Evolutionary conservation across 1,139 yeast species (phyloP).

Genomic region (Yamadazyma songkhlaensis): DNA sequence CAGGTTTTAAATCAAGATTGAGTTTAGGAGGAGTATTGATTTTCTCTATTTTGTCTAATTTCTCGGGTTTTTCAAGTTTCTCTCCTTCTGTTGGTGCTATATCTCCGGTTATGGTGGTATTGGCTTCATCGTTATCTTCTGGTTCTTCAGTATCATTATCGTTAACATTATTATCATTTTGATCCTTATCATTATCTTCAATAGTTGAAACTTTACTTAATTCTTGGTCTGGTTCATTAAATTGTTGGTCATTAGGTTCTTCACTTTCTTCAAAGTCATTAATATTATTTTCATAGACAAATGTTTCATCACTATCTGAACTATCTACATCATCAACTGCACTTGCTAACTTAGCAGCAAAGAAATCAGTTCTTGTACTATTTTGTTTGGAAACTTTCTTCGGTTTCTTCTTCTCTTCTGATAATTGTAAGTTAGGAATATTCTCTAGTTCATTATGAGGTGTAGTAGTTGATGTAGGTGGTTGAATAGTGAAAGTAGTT

Average conservation of each 20-base stretch:
- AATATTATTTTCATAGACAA: conserved; percentile 71
- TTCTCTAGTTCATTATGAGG: conserved; percentile 9
- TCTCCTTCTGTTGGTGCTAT: not conserved
- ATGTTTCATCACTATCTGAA: conserved; percentile 89
- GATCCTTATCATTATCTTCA: not conserved
- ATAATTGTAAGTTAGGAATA: conserved; percentile 14
- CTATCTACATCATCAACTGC: conserved; percentile 90
- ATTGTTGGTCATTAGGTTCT: not conserved
- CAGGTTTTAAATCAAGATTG: conserved; percentile 5
- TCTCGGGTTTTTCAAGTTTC: not conserved
- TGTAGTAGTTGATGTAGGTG: conserved; percentile 14
- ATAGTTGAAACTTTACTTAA: not conserved
- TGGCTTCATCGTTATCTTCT: conserved; percentile 1
- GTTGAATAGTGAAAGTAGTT: conserved; percentile 14
- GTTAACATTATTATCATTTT: not conserved
- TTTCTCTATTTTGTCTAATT: not conserved
- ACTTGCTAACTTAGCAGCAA: conserved; percentile 90
- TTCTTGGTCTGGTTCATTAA: not conserved
- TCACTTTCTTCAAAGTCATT: conserved; percentile 6
- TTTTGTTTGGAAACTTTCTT: conserved; percentile 26
- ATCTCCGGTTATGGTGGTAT: conserved; percentile 2
- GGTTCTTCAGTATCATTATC: conserved; percentile 3
- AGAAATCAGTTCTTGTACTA: conserved; percentile 78
- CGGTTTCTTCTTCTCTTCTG: conserved; percentile 11
- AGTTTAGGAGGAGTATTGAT: conserved; percentile 1